These are phyloP conservation scores for Rhodomyrtus tomentosa DNA, from an alignment of 345 rosid species.

Conservation along the genomic window DNA sequence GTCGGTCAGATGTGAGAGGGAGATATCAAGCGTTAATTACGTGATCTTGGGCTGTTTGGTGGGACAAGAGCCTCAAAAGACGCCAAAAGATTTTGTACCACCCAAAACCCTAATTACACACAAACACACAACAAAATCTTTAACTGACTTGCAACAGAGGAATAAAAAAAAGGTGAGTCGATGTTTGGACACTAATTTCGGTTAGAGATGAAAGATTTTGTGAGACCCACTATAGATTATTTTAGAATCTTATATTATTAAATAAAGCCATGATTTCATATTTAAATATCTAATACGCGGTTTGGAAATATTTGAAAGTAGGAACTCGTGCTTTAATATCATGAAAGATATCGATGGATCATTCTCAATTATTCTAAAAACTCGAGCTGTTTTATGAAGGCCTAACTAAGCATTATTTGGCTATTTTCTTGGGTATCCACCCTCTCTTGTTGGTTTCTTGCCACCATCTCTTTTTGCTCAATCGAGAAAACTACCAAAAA, in stretches of 20 bases:
- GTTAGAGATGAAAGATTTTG: background rate
- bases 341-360: background rate
- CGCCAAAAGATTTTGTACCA: constrained; percentile 13
- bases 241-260: background rate
- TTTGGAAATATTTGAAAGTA: background rate
- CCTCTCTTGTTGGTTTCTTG: too few species aligned
- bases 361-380: too few species aligned
- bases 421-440: too few species aligned
- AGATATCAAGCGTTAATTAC: background rate
- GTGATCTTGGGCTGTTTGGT: background rate
- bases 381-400: too few species aligned
- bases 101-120: background rate
- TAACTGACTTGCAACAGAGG: background rate
- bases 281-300: background rate
- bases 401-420: too few species aligned
- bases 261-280: background rate
- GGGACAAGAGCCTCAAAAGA: constrained; percentile 29
- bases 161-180: background rate
- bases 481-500: too few species aligned
- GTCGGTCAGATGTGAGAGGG: background rate
- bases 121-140: background rate
- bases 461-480: too few species aligned
- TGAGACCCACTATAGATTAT: background rate
- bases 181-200: background rate
- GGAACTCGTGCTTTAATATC: background rate